phyloP scores from a whole-genome alignment of 208 protist genomes.

The Wallacemonas rigidus region DNA sequence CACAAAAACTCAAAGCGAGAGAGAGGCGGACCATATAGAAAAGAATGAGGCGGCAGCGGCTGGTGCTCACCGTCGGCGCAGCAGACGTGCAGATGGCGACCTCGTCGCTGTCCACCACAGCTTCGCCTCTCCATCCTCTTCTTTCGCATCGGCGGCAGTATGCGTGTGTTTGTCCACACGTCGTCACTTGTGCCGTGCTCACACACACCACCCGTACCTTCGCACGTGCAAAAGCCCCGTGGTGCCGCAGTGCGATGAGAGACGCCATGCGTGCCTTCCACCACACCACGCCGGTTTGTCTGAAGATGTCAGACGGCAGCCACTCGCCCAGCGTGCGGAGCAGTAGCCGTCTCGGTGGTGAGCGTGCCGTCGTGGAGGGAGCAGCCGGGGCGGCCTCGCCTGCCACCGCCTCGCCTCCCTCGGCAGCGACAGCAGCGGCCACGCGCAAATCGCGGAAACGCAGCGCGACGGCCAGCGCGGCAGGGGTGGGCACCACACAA shows the following conservation, averaged over 20 bases:
- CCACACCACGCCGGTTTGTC: not conserved
- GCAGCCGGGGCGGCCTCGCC: not conserved
- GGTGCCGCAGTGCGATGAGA: not conserved
- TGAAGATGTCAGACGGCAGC: not conserved
- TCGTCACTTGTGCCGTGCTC: no score
- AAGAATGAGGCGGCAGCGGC: no score
- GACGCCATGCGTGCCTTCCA: not conserved
- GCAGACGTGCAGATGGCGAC: no score
- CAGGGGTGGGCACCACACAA: not conserved
- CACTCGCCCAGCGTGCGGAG: not conserved
- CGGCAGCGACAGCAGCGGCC: not conserved
- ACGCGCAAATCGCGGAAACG: conserved; percentile 11
- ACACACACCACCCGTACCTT: no score
- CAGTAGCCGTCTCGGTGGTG: not conserved
- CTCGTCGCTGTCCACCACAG: no score
- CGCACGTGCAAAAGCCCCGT: not conserved
- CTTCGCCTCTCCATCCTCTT: no score
- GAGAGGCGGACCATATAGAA: no score
- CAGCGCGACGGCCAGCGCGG: conserved; percentile 7
- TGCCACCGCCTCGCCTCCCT: not conserved
- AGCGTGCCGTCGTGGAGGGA: not conserved
- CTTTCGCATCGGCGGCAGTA: no score
- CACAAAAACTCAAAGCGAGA: no score
- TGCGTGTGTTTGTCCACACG: no score
- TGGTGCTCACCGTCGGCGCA: no score